Conservation (phyloP, 225 moss, liverwort and hornwort species). For the Neckera pumila region DNA sequence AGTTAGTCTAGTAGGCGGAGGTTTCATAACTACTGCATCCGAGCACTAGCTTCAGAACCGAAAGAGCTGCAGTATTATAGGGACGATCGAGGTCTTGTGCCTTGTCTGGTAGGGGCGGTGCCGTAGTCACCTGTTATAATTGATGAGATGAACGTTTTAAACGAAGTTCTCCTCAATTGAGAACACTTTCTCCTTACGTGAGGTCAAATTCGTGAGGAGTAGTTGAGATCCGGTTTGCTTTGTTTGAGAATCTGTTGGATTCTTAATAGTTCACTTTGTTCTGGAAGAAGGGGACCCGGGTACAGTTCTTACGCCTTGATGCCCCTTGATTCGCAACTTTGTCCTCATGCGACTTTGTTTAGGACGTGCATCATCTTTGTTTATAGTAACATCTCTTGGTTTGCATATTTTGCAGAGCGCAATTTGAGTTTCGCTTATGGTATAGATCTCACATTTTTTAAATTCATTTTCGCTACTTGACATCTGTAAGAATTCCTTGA, state of each 20-base stretch:
- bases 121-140: neutral
- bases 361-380: constrained; percentile 1
- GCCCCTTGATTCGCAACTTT: neutral
- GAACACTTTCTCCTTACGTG: neutral
- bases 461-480: neutral
- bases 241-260: neutral
- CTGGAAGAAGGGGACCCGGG: neutral
- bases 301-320: neutral
- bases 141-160: neutral
- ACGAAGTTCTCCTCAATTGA: neutral
- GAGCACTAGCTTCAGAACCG: neutral
- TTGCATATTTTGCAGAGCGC: neutral
- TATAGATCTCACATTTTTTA: neutral
- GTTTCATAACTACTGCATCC: neutral
- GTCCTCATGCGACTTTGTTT: neutral
- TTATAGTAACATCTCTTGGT: neutral
- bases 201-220: neutral
- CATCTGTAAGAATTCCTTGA: neutral
- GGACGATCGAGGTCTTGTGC: neutral
- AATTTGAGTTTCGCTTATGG: neutral
- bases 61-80: neutral
- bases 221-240: neutral
- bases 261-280: neutral
- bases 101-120: neutral
- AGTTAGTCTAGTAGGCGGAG: neutral